phyloP scores from a whole-genome alignment of 2,329 filamentous ascomycete species.

The Arthroderma uncinatum region DNA sequence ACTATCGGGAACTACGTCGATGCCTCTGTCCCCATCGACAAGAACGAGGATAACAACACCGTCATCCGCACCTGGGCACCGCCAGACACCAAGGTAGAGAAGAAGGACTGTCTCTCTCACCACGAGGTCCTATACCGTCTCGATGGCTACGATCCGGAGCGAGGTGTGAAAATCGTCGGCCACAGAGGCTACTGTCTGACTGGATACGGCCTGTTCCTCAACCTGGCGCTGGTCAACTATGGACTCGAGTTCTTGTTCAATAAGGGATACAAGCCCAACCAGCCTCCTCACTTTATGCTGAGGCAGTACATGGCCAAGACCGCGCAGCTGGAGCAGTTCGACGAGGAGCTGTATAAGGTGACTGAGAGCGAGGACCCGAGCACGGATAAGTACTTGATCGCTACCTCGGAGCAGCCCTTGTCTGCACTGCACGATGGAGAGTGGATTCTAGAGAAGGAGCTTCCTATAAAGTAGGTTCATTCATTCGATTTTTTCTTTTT shows the following conservation, averaged over 20 bases:
- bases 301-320: constrained; percentile 97
- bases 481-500: not conserved
- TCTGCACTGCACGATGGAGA: constrained; percentile 87
- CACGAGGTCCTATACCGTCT: constrained; percentile 84
- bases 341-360: constrained; percentile 97
- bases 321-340: constrained; percentile 91
- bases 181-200: constrained; percentile 90
- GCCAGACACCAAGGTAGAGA: constrained; percentile 60
- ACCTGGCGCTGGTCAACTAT: constrained; percentile 90
- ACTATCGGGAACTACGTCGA: constrained; percentile 88
- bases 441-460: constrained; percentile 73
- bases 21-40: constrained; percentile 68
- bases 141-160: constrained; percentile 85
- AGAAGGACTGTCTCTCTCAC: constrained; percentile 71
- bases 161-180: constrained; percentile 86
- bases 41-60: constrained; percentile 81
- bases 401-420: constrained; percentile 88
- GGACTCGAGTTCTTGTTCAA: constrained; percentile 76
- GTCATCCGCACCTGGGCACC: constrained; percentile 70
- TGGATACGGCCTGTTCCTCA: constrained; percentile 80
- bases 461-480: constrained; percentile 64
- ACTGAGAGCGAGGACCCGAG: constrained; percentile 69
- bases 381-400: constrained; percentile 74
- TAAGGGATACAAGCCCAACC: constrained; percentile 70
- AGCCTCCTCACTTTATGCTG: constrained; percentile 89